A percentile compares a stretch with the other conserved stretches of the same genome.
Conservation (phyloP, 2,329 filamentous ascomycete genomes). For the Colletotrichum endophyticum region DNA sequence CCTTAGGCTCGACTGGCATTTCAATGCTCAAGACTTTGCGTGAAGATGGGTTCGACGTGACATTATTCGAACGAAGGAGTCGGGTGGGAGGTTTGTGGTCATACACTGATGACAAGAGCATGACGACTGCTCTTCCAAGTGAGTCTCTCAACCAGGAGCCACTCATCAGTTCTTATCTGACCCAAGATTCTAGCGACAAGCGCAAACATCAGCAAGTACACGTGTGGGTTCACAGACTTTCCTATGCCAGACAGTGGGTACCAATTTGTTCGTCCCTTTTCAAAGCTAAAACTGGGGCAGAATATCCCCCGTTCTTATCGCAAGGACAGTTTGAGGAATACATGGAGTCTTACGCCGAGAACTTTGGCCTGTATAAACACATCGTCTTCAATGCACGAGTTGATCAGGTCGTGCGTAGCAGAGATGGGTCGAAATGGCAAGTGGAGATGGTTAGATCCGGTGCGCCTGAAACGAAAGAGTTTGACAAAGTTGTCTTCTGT, state of each 20-base stretch:
- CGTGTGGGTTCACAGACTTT: constrained; percentile 44
- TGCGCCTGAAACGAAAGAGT: constrained; percentile 25
- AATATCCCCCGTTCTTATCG: constrained; percentile 29
- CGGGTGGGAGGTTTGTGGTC: constrained; percentile 50
- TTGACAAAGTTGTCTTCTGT: constrained; percentile 43
- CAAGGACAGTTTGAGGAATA: constrained; percentile 38
- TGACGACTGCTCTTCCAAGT: constrained; percentile 38
- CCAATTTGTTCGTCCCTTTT: neutral
- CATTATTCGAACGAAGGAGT: constrained; percentile 40
- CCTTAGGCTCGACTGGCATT: constrained; percentile 30
- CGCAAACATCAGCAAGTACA: constrained; percentile 42
- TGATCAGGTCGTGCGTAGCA: constrained; percentile 29
- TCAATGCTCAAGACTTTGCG: constrained; percentile 42
- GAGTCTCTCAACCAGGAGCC: constrained; percentile 13
- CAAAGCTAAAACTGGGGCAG: constrained; percentile 17
- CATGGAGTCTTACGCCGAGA: constrained; percentile 42
- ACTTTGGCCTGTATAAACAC: constrained; percentile 39
- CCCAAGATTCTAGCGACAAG: constrained; percentile 24
- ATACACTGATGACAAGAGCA: constrained; percentile 37
- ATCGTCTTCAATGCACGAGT: constrained; percentile 37
- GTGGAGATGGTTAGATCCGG: constrained; percentile 32
- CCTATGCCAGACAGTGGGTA: constrained; percentile 41
- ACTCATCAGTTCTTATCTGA: neutral
- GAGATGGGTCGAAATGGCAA: constrained; percentile 34
- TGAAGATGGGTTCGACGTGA: constrained; percentile 48